Evolutionary conservation across 345 rosid species (phyloP), one percentile per base, ranked within the genome.

Genomic region (Brassica juncea): DNA sequence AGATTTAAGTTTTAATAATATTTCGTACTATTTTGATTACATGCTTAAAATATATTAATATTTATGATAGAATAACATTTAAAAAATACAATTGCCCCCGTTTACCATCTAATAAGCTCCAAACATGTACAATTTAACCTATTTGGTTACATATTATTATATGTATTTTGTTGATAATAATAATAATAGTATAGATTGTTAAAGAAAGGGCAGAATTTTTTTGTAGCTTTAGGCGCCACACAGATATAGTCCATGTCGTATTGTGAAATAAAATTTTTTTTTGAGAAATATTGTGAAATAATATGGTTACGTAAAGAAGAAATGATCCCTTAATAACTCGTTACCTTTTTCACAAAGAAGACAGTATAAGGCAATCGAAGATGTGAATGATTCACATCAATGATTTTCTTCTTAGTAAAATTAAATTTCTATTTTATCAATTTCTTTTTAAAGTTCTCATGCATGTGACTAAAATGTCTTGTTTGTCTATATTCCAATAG

Each of bases 381-480:
- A 14, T 58, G 4, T 58, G 31, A 58, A 23, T 58, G 63, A 23
- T 58, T 57, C 44, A 37, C 67, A 72, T 28, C 63, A 49, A 74
- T 23, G 35, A 14, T 21, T 47, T 62, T 27, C 42, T 44, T 42
- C 11, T 23, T 8, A 27, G 11, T 3, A 61, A n/a, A 61, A 11
- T 19, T 71, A 47, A 47, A 47, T 12, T 52, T 52, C 8, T 5
- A 1, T 52, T 15, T 5, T 47, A 47, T 47, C 54, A 44, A 44
- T 11, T 11, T 44, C n/a, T 14, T 14, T 49, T 39, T 11, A 4
- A 49, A 54, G 21, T 16, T 54, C 21, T n/a, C 23, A 54, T 54
- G 31, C 37, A 69, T 69, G 74, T 60, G 37, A 61, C 35, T 3
- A 21, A 61, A 47, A 60, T 61, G 54, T 25, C 15, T 49, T 69